Conservation (phyloP, 2,329 filamentous ascomycete genomes). For the Colletotrichum musicola region DNA sequence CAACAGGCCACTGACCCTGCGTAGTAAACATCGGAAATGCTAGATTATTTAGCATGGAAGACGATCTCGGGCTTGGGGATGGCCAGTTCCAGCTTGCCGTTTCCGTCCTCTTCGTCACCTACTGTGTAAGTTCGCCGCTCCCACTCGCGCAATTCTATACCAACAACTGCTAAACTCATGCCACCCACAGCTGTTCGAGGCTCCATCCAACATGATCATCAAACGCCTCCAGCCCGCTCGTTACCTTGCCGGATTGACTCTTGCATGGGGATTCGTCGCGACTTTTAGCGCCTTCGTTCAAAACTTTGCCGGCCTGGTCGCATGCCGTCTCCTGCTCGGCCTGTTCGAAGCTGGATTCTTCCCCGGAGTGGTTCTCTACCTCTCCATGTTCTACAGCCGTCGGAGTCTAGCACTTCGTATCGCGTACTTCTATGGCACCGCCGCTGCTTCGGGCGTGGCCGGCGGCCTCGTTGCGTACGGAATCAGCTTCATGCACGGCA, state of each 20-base stretch:
- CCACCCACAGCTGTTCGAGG: slow-evolving; percentile 50
- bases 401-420: slow-evolving; percentile 71
- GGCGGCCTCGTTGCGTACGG: slow-evolving; percentile 75
- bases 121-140: slow-evolving; percentile 53
- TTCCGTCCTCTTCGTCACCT: slow-evolving; percentile 54
- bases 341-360: slow-evolving; percentile 72
- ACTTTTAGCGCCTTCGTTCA: slow-evolving; percentile 69
- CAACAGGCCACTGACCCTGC: neutral
- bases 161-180: neutral
- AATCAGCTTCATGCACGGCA: slow-evolving; percentile 73
- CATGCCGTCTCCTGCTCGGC: slow-evolving; percentile 69
- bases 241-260: slow-evolving; percentile 51
- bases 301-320: slow-evolving; percentile 66
- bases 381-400: slow-evolving; percentile 75
- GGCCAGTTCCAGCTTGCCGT: slow-evolving; percentile 70
- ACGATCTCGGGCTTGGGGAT: slow-evolving; percentile 65
- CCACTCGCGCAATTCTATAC: too few species aligned
- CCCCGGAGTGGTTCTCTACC: slow-evolving; percentile 68
- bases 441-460: slow-evolving; percentile 72
- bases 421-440: slow-evolving; percentile 71
- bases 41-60: slow-evolving; percentile 68
- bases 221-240: slow-evolving; percentile 55
- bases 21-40: neutral
- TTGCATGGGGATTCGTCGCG: slow-evolving; percentile 66
- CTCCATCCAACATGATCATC: slow-evolving; percentile 55